Evolutionary conservation across 2,329 filamentous ascomycete species (phyloP).

Genomic region (Lachnellula hyalina): DNA sequence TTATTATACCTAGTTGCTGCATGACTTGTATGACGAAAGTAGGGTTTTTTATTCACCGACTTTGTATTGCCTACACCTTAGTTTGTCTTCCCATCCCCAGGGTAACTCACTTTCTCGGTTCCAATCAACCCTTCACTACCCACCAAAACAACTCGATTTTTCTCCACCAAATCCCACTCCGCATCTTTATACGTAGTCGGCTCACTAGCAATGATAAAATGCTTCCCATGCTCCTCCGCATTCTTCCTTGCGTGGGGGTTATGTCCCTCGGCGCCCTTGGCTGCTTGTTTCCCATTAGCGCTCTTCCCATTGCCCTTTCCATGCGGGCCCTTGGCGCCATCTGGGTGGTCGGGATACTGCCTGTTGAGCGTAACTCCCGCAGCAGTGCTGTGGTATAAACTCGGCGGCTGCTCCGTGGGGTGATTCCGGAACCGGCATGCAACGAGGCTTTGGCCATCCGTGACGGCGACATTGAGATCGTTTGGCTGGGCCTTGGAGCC

Average conservation of each 20-base stretch:
- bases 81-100: neutral
- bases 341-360: slow-evolving; percentile 45
- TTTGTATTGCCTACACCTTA: neutral
- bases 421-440: slow-evolving; percentile 50
- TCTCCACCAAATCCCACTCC: slow-evolving; percentile 46
- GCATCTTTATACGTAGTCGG: slow-evolving; percentile 47
- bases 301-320: slow-evolving; percentile 11
- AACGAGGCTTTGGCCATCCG: slow-evolving; percentile 44
- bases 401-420: slow-evolving; percentile 44
- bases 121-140: slow-evolving; percentile 2
- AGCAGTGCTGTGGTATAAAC: slow-evolving; percentile 44
- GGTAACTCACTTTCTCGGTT: slow-evolving; percentile 9
- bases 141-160: slow-evolving; percentile 33
- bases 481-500: slow-evolving; percentile 39
- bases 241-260: slow-evolving; percentile 29
- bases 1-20: too few relatives aligned
- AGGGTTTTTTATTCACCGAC: too few relatives aligned
- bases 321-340: slow-evolving; percentile 34
- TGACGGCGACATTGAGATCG: slow-evolving; percentile 47
- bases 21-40: too few relatives aligned
- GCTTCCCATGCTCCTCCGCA: slow-evolving; percentile 40
- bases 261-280: slow-evolving; percentile 17
- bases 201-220: slow-evolving; percentile 49
- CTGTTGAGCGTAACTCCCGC: slow-evolving; percentile 48
- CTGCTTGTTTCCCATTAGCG: slow-evolving; percentile 15